These are phyloP conservation scores for Citrus medica DNA, from an alignment of 345 rosid species.

Conservation along the genomic window DNA sequence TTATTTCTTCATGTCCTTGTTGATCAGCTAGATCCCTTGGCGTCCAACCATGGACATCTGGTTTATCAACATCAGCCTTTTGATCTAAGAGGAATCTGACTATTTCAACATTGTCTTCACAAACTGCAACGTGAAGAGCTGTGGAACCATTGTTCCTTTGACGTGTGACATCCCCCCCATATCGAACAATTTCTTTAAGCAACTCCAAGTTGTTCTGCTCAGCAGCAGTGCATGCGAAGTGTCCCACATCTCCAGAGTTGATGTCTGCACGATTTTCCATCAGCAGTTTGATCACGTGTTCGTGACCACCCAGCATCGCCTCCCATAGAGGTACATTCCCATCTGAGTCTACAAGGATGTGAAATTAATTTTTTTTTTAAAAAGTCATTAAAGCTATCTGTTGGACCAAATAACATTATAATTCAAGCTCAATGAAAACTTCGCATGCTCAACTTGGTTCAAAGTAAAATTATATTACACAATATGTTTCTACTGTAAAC, in stretches of 20 bases:
- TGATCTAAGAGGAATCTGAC: constrained; percentile 61
- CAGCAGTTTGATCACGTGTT: constrained; percentile 43
- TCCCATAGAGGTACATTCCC: constrained; percentile 84
- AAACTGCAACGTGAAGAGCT: constrained; percentile 79
- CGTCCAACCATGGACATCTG: constrained; percentile 63
- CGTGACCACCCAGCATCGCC: constrained; percentile 66
- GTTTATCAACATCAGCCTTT: constrained; percentile 65
- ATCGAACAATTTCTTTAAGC: constrained; percentile 47
- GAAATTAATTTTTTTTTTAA: not conserved
- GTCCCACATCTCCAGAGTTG: constrained; percentile 65
- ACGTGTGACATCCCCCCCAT: constrained; percentile 56
- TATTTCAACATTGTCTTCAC: constrained; percentile 66
- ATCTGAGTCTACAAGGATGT: constrained; percentile 49
- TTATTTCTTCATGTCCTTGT: constrained; percentile 82
- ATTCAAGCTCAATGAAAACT: not conserved
- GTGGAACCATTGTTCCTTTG: constrained; percentile 54
- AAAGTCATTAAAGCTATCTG: not conserved
- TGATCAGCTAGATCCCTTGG: constrained; percentile 76
- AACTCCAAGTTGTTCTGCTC: constrained; percentile 64
- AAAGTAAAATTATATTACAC: not conserved
- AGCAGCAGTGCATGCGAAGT: constrained; percentile 66
- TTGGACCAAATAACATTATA: not conserved
- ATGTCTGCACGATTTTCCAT: constrained; percentile 43
- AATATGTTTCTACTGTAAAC: not conserved
- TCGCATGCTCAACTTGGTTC: not conserved